Conservation (phyloP, 2,329 filamentous ascomycete species). For the Furcasterigmium furcatum region DNA sequence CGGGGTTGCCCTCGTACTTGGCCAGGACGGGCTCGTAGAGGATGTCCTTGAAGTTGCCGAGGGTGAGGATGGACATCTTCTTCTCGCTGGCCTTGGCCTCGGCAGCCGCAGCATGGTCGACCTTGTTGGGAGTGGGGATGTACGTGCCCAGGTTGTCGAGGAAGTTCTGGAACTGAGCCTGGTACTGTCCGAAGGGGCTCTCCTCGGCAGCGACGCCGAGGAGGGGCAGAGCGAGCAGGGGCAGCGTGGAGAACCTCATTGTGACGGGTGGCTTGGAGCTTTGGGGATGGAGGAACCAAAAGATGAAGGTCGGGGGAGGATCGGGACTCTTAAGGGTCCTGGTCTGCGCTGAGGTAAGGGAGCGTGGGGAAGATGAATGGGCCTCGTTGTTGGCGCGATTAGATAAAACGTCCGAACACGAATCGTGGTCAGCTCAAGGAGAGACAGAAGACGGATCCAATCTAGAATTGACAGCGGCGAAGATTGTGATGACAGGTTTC, state of each 20-base stretch:
- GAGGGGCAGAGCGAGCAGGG: constrained; percentile 53
- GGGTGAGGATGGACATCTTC: constrained; percentile 52
- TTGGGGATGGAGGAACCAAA: constrained; percentile 5
- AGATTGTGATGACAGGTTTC: no score
- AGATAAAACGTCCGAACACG: no score
- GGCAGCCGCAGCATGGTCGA: constrained; percentile 36
- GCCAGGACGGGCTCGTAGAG: constrained; percentile 54
- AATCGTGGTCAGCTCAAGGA: no score
- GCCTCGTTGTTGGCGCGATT: no score
- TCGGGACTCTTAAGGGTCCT: constrained; percentile 3
- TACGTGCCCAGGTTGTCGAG: constrained; percentile 56
- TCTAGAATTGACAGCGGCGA: no score
- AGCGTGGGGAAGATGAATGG: background rate
- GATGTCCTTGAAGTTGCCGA: constrained; percentile 69
- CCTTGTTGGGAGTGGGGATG: constrained; percentile 43
- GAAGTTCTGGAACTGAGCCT: constrained; percentile 62
- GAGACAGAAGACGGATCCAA: no score
- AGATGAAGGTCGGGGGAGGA: constrained; percentile 9
- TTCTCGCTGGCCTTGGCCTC: constrained; percentile 35
- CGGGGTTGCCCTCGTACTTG: constrained; percentile 39
- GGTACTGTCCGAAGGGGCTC: constrained; percentile 51
- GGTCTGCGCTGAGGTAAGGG: background rate
- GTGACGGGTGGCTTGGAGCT: constrained; percentile 16
- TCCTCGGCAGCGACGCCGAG: constrained; percentile 51
- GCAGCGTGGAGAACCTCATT: constrained; percentile 57